phyloP scores from a whole-genome alignment of 1,139 yeast genomes.

The Geotrichum reessii region DNA sequence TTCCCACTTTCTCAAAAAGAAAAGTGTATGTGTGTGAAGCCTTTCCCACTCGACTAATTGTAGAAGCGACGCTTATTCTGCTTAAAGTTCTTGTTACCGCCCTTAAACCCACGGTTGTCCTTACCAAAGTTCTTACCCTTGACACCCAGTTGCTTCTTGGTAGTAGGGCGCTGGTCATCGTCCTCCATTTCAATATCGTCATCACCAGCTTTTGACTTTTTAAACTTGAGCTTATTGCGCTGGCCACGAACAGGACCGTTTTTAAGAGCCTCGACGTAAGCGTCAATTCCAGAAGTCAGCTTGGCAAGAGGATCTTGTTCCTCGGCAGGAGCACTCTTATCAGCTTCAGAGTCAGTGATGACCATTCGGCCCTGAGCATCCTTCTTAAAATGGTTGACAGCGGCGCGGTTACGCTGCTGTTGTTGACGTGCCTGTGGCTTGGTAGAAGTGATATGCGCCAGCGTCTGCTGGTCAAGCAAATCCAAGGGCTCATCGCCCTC shows the following conservation, averaged over 20 bases:
- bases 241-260: slow-evolving; percentile 93
- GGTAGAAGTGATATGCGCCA: slow-evolving; percentile 82
- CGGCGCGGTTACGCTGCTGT: slow-evolving; percentile 39
- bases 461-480: slow-evolving; percentile 74
- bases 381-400: slow-evolving; percentile 44
- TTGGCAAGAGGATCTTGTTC: slow-evolving; percentile 52
- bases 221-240: slow-evolving; percentile 81
- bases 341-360: slow-evolving; percentile 33
- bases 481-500: slow-evolving; percentile 85
- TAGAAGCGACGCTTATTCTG: slow-evolving; percentile 13
- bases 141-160: slow-evolving; percentile 5
- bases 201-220: slow-evolving; percentile 51
- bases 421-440: slow-evolving; percentile 49
- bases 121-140: slow-evolving; percentile 10
- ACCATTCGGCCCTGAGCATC: slow-evolving; percentile 42
- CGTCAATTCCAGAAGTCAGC: slow-evolving; percentile 63
- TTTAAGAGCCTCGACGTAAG: slow-evolving; percentile 87
- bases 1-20: not conserved
- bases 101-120: slow-evolving; percentile 16
- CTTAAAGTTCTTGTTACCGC: not conserved
- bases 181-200: slow-evolving; percentile 43
- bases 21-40: too few relatives aligned
- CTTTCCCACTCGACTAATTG: not conserved
- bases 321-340: slow-evolving; percentile 18
- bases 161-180: slow-evolving; percentile 3